These are phyloP conservation scores for Skeletonema potamos DNA, from an alignment of 108 stramenopile genomes.

Conservation along the genomic window DNA sequence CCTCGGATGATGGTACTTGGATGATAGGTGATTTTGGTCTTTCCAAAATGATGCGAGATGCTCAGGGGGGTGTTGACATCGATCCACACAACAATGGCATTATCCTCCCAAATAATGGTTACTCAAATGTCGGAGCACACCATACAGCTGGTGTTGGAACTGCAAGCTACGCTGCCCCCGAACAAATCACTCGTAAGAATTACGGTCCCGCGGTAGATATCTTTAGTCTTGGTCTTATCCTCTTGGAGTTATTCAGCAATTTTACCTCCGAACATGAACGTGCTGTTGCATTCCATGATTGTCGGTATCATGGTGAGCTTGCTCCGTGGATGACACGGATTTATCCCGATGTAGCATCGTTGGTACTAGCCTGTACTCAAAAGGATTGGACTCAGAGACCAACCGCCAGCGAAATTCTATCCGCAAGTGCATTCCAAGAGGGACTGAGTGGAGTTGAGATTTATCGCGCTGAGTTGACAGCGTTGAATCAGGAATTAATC, in stretches of 20 bases:
- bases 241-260: constrained; percentile 89
- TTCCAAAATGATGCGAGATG: constrained; percentile 56
- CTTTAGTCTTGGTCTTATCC: constrained; percentile 91
- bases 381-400: constrained; percentile 58
- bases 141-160: constrained; percentile 92
- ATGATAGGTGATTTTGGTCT: constrained; percentile 96
- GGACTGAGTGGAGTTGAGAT: constrained; percentile 27
- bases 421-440: constrained; percentile 36
- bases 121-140: constrained; percentile 2
- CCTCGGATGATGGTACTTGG: constrained; percentile 58
- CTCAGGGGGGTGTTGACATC: constrained; percentile 15
- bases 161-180: constrained; percentile 92
- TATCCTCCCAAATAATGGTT: background rate
- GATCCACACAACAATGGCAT: constrained; percentile 18
- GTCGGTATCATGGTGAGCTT: constrained; percentile 54
- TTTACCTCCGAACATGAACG: constrained; percentile 91
- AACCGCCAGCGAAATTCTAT: constrained; percentile 52
- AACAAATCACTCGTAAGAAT: constrained; percentile 69
- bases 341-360: constrained; percentile 55
- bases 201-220: constrained; percentile 93
- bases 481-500: constrained; percentile 30
- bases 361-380: constrained; percentile 68
- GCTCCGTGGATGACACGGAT: constrained; percentile 48
- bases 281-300: constrained; percentile 67
- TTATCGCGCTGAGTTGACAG: constrained; percentile 24